These are phyloP conservation scores for Trichoderma sp. DNA, from an alignment of 2,329 filamentous ascomycete species.

Conservation along the genomic window DNA sequence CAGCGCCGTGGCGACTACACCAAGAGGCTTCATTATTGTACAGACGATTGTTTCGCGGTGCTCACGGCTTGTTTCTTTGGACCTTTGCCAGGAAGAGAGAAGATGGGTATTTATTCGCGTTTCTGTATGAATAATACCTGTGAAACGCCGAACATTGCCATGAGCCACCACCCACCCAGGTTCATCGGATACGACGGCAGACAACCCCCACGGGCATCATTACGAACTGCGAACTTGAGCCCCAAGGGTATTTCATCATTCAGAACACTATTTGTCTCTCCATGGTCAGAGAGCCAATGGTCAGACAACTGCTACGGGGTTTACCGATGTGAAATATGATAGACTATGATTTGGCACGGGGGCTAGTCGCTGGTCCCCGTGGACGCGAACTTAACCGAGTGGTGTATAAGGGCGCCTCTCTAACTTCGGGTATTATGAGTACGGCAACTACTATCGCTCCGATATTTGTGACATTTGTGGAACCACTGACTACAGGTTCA, in stretches of 20 bases:
- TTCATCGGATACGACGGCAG: not conserved
- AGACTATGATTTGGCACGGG: not conserved
- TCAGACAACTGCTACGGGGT: not conserved
- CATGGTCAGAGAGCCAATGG: not conserved
- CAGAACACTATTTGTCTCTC: not conserved
- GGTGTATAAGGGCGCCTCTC: not conserved
- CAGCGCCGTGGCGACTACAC: not conserved
- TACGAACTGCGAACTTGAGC: not conserved
- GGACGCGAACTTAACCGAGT: not conserved
- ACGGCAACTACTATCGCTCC: not conserved
- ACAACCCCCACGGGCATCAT: not conserved
- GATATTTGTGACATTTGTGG: not conserved
- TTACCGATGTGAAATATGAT: not conserved
- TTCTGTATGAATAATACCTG: not conserved
- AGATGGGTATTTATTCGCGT: not conserved
- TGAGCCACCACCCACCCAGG: not conserved
- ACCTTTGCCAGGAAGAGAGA: not conserved
- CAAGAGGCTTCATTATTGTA: not conserved
- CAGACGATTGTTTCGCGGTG: fast-evolving
- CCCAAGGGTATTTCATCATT: not conserved
- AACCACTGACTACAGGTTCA: not conserved
- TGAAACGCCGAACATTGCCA: not conserved
- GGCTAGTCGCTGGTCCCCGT: not conserved
- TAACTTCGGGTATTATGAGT: not conserved
- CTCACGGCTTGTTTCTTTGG: not conserved